These are phyloP conservation scores for Tritrichomonas foetus DNA, from an alignment of 208 protist species.

Conservation along the genomic window DNA sequence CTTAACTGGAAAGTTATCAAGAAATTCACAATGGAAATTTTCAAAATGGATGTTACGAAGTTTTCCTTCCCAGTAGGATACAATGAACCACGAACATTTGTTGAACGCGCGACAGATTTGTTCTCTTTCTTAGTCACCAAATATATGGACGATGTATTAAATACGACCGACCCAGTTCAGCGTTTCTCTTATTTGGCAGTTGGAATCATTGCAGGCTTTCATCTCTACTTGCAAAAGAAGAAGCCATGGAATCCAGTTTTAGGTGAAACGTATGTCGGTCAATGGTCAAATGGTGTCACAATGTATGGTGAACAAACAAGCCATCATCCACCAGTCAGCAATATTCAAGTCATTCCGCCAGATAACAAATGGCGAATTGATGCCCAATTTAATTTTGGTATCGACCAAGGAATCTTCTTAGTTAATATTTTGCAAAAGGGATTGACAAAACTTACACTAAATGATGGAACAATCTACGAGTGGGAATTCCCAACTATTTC, in stretches of 20 bases:
- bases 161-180: background rate
- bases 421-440: background rate
- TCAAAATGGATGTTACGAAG: background rate
- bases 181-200: conserved; percentile 19
- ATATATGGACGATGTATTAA: background rate
- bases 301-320: conserved; percentile 45
- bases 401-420: background rate
- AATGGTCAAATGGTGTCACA: conserved; percentile 28
- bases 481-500: background rate
- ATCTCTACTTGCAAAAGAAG: conserved; percentile 20
- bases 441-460: background rate
- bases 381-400: background rate
- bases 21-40: background rate
- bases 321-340: conserved; percentile 44
- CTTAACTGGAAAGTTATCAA: background rate
- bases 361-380: background rate
- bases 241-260: conserved; percentile 46
- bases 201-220: conserved; percentile 39
- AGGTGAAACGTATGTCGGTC: conserved; percentile 9
- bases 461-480: background rate
- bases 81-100: conserved; percentile 41
- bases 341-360: background rate
- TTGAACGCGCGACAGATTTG: background rate
- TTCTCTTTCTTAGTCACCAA: background rate
- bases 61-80: conserved; percentile 40